Percentiles rank a stretch among this genome's conserved stretches.
Conservation (phyloP, 805 yeast genomes). For the Ogataea saltuana region DNA sequence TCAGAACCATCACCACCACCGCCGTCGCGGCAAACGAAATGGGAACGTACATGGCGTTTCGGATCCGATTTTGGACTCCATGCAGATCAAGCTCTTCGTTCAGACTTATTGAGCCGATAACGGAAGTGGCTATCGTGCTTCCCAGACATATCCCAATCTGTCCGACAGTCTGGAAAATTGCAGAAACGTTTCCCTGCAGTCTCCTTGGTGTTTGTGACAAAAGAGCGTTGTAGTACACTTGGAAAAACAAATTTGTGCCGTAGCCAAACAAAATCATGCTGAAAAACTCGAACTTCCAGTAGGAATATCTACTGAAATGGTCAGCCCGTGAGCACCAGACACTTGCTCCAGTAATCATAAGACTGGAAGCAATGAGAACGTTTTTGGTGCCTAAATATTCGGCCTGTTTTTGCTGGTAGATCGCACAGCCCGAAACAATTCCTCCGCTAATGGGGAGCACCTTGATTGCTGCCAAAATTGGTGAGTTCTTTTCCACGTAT, state of each 20-base stretch:
- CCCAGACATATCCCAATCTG: constrained; percentile 38
- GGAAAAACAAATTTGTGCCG: constrained; percentile 34
- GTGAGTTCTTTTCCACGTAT: constrained; percentile 33
- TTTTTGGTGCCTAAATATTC: constrained; percentile 25
- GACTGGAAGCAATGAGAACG: constrained; percentile 17
- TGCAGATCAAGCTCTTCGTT: background rate
- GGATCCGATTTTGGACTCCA: background rate
- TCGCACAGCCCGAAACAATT: constrained; percentile 30
- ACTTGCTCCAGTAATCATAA: constrained; percentile 13
- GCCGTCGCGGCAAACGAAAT: constrained; percentile 10
- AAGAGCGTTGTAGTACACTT: constrained; percentile 36
- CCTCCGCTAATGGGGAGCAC: constrained; percentile 38
- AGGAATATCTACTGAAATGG: constrained; percentile 18
- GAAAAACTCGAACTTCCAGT: constrained; percentile 31
- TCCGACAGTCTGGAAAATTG: constrained; percentile 37
- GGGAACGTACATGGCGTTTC: constrained; percentile 11
- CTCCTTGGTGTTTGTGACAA: constrained; percentile 38
- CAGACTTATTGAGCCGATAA: constrained; percentile 17
- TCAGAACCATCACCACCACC: constrained; percentile 6
- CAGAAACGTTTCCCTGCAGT: constrained; percentile 43
- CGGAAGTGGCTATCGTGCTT: constrained; percentile 29
- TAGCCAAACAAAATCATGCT: constrained; percentile 24
- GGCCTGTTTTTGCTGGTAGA: constrained; percentile 20
- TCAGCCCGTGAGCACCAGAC: constrained; percentile 27
- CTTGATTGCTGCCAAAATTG: constrained; percentile 41